Conservation (phyloP, 2,329 filamentous ascomycete species). For the Myriosclerotinia curreyana region DNA sequence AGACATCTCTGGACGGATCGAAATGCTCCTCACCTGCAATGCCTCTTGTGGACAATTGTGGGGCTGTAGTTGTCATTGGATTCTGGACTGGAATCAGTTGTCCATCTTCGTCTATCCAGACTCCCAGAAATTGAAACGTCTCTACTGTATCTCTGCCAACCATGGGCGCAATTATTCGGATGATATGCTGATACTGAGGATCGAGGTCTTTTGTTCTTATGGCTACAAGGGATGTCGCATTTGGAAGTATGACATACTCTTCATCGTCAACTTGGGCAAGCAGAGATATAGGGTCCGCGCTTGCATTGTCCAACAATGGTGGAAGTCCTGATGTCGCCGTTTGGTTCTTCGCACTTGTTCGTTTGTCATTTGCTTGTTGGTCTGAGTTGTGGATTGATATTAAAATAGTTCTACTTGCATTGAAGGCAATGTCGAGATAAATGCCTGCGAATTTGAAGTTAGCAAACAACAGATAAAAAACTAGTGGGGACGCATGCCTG, state of each 20-base stretch:
- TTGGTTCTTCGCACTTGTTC: constrained; percentile 1
- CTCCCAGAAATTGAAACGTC: constrained; percentile 32
- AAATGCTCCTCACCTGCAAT: not conserved
- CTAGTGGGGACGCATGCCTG: constrained; percentile 24
- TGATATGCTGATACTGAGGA: constrained; percentile 24
- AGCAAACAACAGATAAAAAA: not conserved
- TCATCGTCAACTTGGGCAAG: constrained; percentile 33
- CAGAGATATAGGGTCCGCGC: constrained; percentile 31
- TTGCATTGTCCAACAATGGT: constrained; percentile 24
- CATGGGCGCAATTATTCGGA: constrained; percentile 36
- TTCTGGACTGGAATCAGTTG: constrained; percentile 25
- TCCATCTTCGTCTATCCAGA: constrained; percentile 33
- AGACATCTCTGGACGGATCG: not conserved
- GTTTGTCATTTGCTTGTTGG: not conserved
- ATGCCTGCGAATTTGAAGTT: constrained; percentile 24
- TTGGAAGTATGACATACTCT: constrained; percentile 33
- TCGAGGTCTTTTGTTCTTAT: constrained; percentile 28
- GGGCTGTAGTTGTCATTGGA: not conserved
- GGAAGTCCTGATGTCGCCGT: constrained; percentile 17
- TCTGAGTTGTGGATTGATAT: constrained; percentile 29
- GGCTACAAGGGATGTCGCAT: constrained; percentile 29
- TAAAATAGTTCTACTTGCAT: constrained; percentile 28
- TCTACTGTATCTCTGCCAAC: constrained; percentile 25
- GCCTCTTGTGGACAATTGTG: not conserved
- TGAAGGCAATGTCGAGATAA: constrained; percentile 34